Percentiles rank a stretch among this genome's conserved stretches.
Conservation (phyloP, 2,329 filamentous ascomycete species). For the Aspergillus amoenus region DNA sequence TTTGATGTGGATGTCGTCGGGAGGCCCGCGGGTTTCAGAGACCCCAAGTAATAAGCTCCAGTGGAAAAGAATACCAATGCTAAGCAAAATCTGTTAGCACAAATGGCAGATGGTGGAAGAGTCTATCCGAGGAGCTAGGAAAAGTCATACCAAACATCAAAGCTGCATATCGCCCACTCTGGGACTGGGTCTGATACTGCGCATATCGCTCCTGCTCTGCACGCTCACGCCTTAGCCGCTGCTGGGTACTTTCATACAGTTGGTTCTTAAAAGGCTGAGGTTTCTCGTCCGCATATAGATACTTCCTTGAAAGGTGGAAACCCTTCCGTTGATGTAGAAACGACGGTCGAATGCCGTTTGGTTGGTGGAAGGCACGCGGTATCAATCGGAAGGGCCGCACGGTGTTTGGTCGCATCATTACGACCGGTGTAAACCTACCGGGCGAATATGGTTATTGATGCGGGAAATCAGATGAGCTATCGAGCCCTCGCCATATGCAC, state of each 20-base stretch:
- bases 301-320: constrained; percentile 22
- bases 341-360: background rate
- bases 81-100: constrained; percentile 28
- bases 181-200: constrained; percentile 41
- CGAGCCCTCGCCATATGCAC: background rate
- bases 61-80: constrained; percentile 52
- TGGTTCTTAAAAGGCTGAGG: constrained; percentile 58
- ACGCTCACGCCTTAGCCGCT: constrained; percentile 58
- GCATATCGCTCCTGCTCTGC: constrained; percentile 55
- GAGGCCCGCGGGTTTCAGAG: constrained; percentile 47
- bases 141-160: constrained; percentile 35
- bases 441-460: constrained; percentile 1
- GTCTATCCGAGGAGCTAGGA: background rate
- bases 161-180: constrained; percentile 39
- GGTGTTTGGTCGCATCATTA: constrained; percentile 5
- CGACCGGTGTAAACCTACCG: background rate
- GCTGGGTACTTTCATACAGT: constrained; percentile 61
- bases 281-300: constrained; percentile 26
- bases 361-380: constrained; percentile 6
- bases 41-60: constrained; percentile 57
- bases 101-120: too few relatives aligned
- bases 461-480: background rate
- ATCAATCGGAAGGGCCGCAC: background rate
- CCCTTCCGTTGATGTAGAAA: constrained; percentile 18
- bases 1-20: constrained; percentile 57